A percentile compares a stretch with the other conserved stretches of the same genome.
Evolutionary conservation across 1,284 basidiomycete species (phyloP).

Genomic region (Ganoderma boninense): DNA sequence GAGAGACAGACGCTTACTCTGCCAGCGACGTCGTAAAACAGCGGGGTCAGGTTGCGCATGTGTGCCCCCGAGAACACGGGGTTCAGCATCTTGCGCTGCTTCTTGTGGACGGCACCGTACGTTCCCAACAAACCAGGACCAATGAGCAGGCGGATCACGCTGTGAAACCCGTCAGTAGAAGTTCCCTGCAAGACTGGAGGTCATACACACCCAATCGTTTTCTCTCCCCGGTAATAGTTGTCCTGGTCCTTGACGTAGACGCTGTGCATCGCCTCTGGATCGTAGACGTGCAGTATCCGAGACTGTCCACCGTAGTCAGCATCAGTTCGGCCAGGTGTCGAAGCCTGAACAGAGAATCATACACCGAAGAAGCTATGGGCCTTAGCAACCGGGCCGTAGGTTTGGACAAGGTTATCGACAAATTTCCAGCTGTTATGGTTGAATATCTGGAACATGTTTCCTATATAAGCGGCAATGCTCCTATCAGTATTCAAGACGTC

Average conservation of each 20-base stretch:
- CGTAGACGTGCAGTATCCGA: conserved; percentile 31
- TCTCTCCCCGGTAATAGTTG: conserved; percentile 33
- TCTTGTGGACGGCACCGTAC: conserved; percentile 30
- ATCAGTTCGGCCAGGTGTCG: not conserved
- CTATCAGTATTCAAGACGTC: no score
- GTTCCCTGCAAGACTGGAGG: no score
- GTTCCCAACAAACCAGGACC: conserved; percentile 17
- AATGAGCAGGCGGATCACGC: not conserved
- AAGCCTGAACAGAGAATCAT: not conserved
- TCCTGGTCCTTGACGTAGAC: conserved; percentile 43
- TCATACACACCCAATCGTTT: not conserved
- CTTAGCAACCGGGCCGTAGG: conserved; percentile 5
- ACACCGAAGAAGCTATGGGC: conserved; percentile 1
- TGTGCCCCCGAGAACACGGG: conserved; percentile 40
- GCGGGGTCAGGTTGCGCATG: conserved; percentile 36
- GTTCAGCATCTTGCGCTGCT: conserved; percentile 38
- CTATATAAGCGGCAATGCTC: not conserved
- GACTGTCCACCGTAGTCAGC: no score
- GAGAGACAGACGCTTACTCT: conserved; percentile 20
- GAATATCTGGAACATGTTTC: conserved; percentile 7
- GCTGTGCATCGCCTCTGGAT: conserved; percentile 37
- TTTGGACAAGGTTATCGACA: not conserved
- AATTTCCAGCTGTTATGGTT: conserved; percentile 9
- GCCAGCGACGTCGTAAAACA: conserved; percentile 35
- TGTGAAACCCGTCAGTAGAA: not conserved